Conservation (phyloP, 176 grass and related monocot genomes). For the Zea mays region Zm-B73-REFERENCE-NAM-5.0 NC_050101.1:173693501-173694000, state of each 20-base stretch:
- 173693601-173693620: slow-evolving; percentile 1
- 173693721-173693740: not conserved
- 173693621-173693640: not conserved
- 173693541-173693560: not conserved
- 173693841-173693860: too few relatives aligned
- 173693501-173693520: not conserved
- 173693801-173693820: not conserved
- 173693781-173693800: too few relatives aligned
- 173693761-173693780: not conserved
- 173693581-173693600: not conserved
- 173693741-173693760: not conserved
- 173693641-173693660: not conserved
- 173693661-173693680: not conserved
- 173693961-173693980: not conserved
- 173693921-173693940: not conserved
- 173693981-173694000: too few relatives aligned
- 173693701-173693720: not conserved
- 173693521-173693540: not conserved
- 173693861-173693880: not conserved
- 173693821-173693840: not conserved
- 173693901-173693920: not conserved
- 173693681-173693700: slow-evolving; percentile 1
- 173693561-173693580: not conserved
- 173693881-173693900: not conserved
- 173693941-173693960: not conserved